Base-by-base conservation (phyloP, 495 filamentous ascomycete species). In the Elasticomyces elasticus region DNA sequence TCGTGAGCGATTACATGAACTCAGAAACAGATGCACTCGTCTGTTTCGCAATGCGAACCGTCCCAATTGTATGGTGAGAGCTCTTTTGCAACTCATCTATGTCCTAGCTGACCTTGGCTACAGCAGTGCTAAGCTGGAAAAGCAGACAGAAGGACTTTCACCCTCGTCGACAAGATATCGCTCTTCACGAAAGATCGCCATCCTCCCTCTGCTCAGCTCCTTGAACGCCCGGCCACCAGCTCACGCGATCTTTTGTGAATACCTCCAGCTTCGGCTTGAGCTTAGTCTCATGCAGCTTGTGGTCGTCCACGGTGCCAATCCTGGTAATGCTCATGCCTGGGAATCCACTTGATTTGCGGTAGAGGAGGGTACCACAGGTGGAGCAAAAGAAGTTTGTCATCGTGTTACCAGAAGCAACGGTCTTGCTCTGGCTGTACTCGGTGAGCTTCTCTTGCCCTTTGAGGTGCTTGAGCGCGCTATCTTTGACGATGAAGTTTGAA, bases 301-400 rank as follows among this genome's bases (percentile, higher is more conserved):
- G 75, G 64, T 81, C 76, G 57, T 81, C 76, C 13, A 79, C 71
- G 11, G 72, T 77, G 17, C 78, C 78, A 52, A 79, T 67, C 42
- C 77, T 64, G 58, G 75, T 52, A 59, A 78, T 71, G 61, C 65
- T 72, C 23, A 40, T 22, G 24, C 70, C 70, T 2, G 73, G 71
- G 22, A 62, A 69, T 0, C 51, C 62, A 23, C 61, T 55, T 48
- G 70, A 64, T 22, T 64, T 55, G 7, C 76, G 69, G 58, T 79
- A 77, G 75, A 79, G 74, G 7, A 79, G 68, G 9, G 74, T 72
- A 26, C 77, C 77, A 64, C 77, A 81, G 0, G 64, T 70, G 11
- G 60, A 62, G 58, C 78, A 81, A 64, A 81, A 79, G 59, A 68
- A 67, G 58, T 81, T 78, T 26, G 71, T 73, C 74, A 79, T 79